Percentiles rank a stretch among this genome's conserved stretches.
Conservation (phyloP, 1,139 yeast species). For the Blastobotrys persicus region DNA sequence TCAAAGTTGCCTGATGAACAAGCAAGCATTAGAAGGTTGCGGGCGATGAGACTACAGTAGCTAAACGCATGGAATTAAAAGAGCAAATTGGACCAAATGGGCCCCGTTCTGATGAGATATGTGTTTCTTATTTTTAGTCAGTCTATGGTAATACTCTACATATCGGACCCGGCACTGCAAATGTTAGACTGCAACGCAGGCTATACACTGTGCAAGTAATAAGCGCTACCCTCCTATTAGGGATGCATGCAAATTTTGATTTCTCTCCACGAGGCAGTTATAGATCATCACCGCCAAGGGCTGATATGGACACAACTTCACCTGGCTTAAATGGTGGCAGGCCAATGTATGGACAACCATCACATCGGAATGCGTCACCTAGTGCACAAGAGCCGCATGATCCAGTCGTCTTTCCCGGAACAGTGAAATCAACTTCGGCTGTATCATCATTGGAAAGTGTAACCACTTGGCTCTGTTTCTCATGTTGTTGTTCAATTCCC, state of each 20-base stretch:
- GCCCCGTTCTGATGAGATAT: no score
- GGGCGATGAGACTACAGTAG: no score
- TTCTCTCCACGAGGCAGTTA: slow-evolving; percentile 18
- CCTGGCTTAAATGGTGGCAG: slow-evolving; percentile 98
- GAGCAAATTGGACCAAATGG: no score
- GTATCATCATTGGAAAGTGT: slow-evolving; percentile 60
- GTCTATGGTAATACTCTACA: not conserved
- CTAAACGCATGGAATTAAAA: no score
- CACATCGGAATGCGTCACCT: slow-evolving; percentile 98
- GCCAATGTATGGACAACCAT: slow-evolving; percentile 96
- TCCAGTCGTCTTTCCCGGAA: slow-evolving; percentile 82
- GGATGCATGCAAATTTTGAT: not conserved
- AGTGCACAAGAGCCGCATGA: slow-evolving; percentile 96
- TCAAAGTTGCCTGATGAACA: not conserved
- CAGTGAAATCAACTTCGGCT: slow-evolving; percentile 89
- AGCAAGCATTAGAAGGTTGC: no score
- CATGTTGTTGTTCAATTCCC: slow-evolving; percentile 34
- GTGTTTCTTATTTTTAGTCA: no score
- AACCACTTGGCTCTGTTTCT: slow-evolving; percentile 39
- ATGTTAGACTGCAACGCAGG: no score
- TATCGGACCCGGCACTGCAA: not conserved
- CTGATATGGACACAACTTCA: slow-evolving; percentile 49
- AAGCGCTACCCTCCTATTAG: no score
- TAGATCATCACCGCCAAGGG: slow-evolving; percentile 35
- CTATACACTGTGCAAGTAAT: no score